Evolutionary conservation across 208 protist species (phyloP), one percentile per base, ranked within the genome.

Genomic region (Naegleria lovaniensis): DNA sequence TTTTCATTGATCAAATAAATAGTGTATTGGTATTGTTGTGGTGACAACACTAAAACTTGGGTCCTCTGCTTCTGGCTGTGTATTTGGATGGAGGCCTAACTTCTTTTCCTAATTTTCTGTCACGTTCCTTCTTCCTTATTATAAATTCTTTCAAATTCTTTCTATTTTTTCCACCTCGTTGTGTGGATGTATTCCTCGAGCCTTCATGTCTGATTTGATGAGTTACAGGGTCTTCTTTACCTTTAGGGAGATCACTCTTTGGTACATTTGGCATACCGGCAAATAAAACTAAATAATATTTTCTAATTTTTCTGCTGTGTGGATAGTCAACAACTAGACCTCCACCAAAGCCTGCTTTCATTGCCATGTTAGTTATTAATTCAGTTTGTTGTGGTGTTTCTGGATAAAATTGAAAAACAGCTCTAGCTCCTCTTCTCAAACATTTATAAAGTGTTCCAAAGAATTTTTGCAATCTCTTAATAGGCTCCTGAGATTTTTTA

Each of bases 271-370:
- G 94, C 85, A 96, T 94, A 9, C 96, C 97, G 0, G 96, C 96
- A 93, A 97, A 96, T 51, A 98, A 93, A 16, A 97, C 96, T 16
- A 98, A 91, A 92, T 97, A 98, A 89, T 97, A 97, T 94, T 99
- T 99, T 91, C 99, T 99, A 40, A 98, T 98, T 36, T 96, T 96
- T 22, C 96, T 98, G 89, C 95, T 98, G 94, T 99, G 96, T 33
- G 99, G 99, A 94, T 97, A 99, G 93, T 99, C 98, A 85, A 99
- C 94, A 11, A 99, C 97, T 0, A 99, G 92, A 90, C 99, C 99
- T 79, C 98, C 99, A 58, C 93, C 94, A 91, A 99, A 99, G 90
- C 98, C 99, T 91, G 96, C 97, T 89, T 97, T 95, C 95, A 99
- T 98, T n/a, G 99, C 99, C 19, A 94, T 93, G 25, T 93, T 91